Base-by-base conservation (phyloP, 1,284 basidiomycete genomes). In the Rhodotorula sp. region DNA sequence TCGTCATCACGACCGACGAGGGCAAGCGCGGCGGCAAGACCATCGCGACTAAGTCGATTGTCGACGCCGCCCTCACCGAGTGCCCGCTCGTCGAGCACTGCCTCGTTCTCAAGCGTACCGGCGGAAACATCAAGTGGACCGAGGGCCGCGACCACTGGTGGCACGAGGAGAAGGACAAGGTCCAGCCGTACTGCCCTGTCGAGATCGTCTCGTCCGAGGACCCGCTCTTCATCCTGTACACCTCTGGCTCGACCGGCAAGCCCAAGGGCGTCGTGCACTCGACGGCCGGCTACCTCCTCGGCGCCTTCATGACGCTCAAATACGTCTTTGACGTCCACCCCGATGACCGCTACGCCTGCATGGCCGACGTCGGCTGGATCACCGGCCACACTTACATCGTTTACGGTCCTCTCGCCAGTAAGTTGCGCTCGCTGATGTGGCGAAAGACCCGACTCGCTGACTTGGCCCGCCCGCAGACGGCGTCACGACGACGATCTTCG, bases 321-420 rank as follows among this genome's bases (percentile, higher is more conserved):
- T 91, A 92, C 81, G 91, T 97, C 73, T 99, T 98, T 78, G 96
- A 99, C 80, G 87, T 97, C 39, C 96, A 99, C 81, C 87, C 89
- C 22, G 77, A 80, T 47, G 81, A 83, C 73, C 78, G 78, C 76
- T 98, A 95, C 80, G 95, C 90, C 9, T 99, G 96, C 84, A 95
- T 98, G 94, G 95, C 95, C 72, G 95, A 99, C 80, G 87, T 99
- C 67, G 95, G 95, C 77, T 99, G 95, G 95, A 97, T 99, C 82
- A 99, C 95, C 7, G 95, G 95, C 49, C 95, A 98, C 84, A 92
- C 92, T 19, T 94, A 98, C 84, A 98, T 98, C 80, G 86, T 98
- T 75, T 99, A 98, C 81, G 95, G 96, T 30, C 96, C 96, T 8
- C 87, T 98, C 68, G 84, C 87, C 69, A 91, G 80, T 76, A 75